A percentile compares a stretch with the other conserved stretches of the same genome.
phyloP scores from a whole-genome alignment of 1,284 basidiomycete species.

The Cryptococcus hybrid region DNA sequence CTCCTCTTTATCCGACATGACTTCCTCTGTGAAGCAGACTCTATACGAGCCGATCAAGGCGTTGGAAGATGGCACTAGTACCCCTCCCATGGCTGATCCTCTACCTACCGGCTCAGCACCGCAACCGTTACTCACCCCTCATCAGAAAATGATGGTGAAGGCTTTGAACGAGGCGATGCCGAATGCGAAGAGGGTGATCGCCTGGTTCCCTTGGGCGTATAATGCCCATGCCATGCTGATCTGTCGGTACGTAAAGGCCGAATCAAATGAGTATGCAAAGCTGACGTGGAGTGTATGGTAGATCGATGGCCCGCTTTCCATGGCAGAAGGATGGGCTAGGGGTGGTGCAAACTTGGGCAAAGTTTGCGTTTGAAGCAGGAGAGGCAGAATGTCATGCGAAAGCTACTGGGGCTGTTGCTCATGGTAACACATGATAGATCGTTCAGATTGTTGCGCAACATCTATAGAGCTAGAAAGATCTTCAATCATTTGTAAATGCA shows the following conservation, averaged over 20 bases:
- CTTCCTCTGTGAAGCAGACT: neutral
- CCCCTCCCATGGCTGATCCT: slow-evolving; percentile 11
- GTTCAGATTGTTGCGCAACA: too few relatives aligned
- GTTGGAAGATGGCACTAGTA: slow-evolving; percentile 4
- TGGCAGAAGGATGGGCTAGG: slow-evolving; percentile 32
- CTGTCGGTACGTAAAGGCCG: slow-evolving; percentile 26
- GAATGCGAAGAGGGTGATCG: slow-evolving; percentile 34
- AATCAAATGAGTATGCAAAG: neutral
- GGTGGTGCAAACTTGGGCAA: slow-evolving; percentile 30
- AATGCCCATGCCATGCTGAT: slow-evolving; percentile 43
- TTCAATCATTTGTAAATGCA: too few relatives aligned
- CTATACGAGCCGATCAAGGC: neutral
- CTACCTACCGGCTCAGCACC: slow-evolving; percentile 2
- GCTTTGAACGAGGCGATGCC: slow-evolving; percentile 27
- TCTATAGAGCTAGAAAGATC: too few relatives aligned
- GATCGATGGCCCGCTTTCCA: slow-evolving; percentile 25
- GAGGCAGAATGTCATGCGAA: neutral
- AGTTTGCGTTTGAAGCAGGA: slow-evolving; percentile 16
- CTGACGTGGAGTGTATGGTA: neutral
- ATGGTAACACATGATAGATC: neutral
- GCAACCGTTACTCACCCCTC: slow-evolving; percentile 24
- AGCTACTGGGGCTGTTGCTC: neutral
- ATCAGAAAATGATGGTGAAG: slow-evolving; percentile 33
- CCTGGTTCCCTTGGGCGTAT: slow-evolving; percentile 44
- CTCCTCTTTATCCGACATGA: neutral